Conservation (phyloP, 257 asterid genomes). For the Capsicum rhomboideum region DNA sequence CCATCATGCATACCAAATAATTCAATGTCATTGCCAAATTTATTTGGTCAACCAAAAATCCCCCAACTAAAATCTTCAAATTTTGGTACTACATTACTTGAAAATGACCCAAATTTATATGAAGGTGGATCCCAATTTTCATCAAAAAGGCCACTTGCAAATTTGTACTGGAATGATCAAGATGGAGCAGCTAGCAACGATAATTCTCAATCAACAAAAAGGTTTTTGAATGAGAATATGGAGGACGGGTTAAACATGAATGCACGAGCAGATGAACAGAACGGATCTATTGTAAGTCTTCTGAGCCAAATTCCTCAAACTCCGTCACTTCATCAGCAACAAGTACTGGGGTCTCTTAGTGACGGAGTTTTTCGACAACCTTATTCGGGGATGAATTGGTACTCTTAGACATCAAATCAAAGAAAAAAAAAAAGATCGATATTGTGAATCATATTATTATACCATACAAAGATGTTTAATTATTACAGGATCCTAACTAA, state of each 20-base stretch:
- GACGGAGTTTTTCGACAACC: constrained; percentile 63
- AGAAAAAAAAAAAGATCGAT: no score
- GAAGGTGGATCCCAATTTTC: constrained; percentile 27
- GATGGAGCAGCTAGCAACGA: constrained; percentile 1
- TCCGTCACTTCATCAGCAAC: constrained; percentile 38
- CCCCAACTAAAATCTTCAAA: constrained; percentile 14
- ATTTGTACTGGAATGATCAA: constrained; percentile 42
- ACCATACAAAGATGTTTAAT: background rate
- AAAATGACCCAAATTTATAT: constrained; percentile 32
- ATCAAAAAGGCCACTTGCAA: constrained; percentile 6
- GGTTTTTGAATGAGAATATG: constrained; percentile 32
- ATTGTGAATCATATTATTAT: background rate
- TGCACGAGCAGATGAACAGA: constrained; percentile 16
- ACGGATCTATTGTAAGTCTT: constrained; percentile 34
- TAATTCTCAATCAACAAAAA: constrained; percentile 36
- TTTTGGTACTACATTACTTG: constrained; percentile 31
- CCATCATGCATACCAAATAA: constrained; percentile 7
- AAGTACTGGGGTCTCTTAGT: constrained; percentile 48
- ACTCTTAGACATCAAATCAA: constrained; percentile 13
- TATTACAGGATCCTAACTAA: background rate
- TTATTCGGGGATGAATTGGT: constrained; percentile 52
- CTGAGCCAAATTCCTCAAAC: constrained; percentile 58
- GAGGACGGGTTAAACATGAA: constrained; percentile 14
- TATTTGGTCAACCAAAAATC: constrained; percentile 17
- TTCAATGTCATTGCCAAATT: constrained; percentile 13